These are phyloP conservation scores for Penicillium psychrosexuale DNA, from an alignment of 2,329 filamentous ascomycete species.

Conservation along the genomic window DNA sequence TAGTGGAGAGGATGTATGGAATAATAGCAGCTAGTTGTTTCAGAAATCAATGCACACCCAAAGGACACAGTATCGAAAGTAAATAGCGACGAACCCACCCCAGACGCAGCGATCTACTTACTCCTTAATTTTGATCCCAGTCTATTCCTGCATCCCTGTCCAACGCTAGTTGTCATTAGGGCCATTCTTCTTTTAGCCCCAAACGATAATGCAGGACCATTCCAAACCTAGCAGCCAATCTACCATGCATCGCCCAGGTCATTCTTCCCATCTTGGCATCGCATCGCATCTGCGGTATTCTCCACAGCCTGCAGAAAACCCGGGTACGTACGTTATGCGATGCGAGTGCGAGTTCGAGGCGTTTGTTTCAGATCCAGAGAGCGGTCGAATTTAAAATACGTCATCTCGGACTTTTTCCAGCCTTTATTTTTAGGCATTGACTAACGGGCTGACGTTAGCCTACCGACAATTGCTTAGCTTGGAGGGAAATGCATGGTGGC, in stretches of 20 bases:
- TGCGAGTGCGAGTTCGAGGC: no score
- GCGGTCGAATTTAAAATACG: not conserved
- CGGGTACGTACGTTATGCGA: not conserved
- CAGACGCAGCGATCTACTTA: no score
- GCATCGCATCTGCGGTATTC: no score
- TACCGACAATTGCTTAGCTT: constrained; percentile 9
- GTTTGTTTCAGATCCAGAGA: not conserved
- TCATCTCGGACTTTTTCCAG: not conserved
- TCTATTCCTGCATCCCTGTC: not conserved
- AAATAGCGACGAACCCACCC: no score
- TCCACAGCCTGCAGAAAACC: not conserved
- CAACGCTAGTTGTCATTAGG: not conserved
- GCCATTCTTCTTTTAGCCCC: not conserved
- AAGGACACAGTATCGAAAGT: no score
- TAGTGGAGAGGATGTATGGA: no score
- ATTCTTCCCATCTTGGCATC: not conserved
- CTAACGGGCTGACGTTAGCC: constrained; percentile 3
- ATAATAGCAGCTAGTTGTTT: no score
- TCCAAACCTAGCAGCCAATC: not conserved
- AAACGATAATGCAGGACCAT: not conserved
- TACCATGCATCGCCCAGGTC: not conserved
- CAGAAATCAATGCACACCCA: no score
- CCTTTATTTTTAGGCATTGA: constrained; percentile 5
- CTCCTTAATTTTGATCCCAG: not conserved
- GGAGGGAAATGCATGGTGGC: constrained; percentile 8